Percentiles rank a stretch among this genome's conserved stretches.
phyloP scores from a whole-genome alignment of 225 moss, liverwort and hornwort species.

The Thuidium tamariscinum region DNA sequence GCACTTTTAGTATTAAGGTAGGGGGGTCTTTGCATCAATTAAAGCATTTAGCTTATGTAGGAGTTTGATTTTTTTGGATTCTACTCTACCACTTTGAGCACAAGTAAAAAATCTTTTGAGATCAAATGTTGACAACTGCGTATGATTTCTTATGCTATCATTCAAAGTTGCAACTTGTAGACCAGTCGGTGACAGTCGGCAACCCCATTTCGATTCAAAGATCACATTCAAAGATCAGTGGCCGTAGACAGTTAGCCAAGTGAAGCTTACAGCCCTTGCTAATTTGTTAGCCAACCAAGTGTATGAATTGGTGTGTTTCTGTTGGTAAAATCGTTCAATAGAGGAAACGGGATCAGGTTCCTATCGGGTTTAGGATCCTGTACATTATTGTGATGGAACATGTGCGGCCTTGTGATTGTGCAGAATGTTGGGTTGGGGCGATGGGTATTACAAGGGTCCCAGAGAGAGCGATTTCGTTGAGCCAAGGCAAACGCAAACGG shows the following conservation, averaged over 20 bases:
- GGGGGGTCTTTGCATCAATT: not conserved
- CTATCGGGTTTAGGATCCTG: not conserved
- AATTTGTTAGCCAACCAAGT: not conserved
- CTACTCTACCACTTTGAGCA: not conserved
- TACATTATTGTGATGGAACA: not conserved
- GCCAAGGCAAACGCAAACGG: slow-evolving; percentile 22
- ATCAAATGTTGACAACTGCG: not conserved
- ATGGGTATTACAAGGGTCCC: slow-evolving; percentile 73
- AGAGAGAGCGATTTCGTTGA: slow-evolving; percentile 49
- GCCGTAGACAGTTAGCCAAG: not conserved
- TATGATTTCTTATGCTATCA: not conserved
- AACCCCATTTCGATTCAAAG: not conserved
- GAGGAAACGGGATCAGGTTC: not conserved
- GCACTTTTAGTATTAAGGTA: not conserved
- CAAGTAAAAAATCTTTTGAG: not conserved
- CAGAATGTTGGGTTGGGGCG: slow-evolving; percentile 80
- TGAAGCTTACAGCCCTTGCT: not conserved
- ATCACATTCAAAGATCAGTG: not conserved
- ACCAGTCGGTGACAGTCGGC: not conserved
- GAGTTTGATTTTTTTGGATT: not conserved
- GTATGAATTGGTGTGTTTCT: not conserved
- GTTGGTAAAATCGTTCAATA: not conserved
- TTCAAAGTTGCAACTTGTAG: not conserved
- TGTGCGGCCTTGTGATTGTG: not conserved
- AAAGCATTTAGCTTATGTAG: not conserved